Evolutionary conservation across 2,329 filamentous ascomycete species (phyloP).

Genomic region (Stagonosporopsis cucurbitacearum): DNA sequence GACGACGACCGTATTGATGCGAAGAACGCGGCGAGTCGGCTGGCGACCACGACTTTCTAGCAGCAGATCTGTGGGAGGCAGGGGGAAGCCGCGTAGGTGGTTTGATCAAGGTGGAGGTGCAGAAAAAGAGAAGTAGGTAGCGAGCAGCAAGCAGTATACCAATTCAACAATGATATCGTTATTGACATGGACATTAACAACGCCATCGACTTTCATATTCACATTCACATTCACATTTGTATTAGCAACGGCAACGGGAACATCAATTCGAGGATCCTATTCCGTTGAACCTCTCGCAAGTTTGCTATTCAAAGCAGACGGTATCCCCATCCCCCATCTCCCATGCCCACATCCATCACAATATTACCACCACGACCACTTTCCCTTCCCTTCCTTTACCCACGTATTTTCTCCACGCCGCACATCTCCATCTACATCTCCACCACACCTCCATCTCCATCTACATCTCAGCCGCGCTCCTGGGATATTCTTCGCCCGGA

Average conservation of each 20-base stretch:
- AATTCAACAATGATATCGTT: not conserved
- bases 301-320: not conserved
- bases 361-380: not conserved
- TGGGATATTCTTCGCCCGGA: constrained; percentile 30
- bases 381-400: too few species aligned
- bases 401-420: too few species aligned
- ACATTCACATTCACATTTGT: too few species aligned
- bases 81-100: not conserved
- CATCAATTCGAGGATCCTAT: too few species aligned
- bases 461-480: constrained; percentile 27
- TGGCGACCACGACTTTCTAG: constrained; percentile 93
- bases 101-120: too few species aligned
- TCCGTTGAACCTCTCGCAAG: too few species aligned
- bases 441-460: not conserved
- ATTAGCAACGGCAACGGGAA: too few species aligned
- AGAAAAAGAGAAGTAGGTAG: not conserved
- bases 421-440: too few species aligned
- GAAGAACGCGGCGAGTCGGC: constrained; percentile 88
- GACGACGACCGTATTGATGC: constrained; percentile 96
- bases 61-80: constrained; percentile 9
- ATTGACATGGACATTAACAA: not conserved
- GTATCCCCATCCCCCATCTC: too few species aligned
- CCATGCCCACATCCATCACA: not conserved
- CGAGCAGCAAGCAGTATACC: not conserved
- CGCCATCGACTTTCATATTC: not conserved